Conservation (phyloP, 441 rosid species). For the Melastoma candidum region DNA sequence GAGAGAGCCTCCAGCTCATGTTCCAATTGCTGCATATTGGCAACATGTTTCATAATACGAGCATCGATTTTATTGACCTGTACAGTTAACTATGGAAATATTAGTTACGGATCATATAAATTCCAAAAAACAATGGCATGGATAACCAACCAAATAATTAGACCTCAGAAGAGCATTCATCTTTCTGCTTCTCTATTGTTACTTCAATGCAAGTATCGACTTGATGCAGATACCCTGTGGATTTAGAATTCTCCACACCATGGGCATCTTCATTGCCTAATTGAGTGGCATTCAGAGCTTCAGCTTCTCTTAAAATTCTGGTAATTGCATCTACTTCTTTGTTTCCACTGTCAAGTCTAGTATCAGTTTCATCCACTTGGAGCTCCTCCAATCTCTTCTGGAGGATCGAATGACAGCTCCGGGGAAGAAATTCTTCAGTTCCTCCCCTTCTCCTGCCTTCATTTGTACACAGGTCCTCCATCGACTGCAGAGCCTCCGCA, state of each 20-base stretch:
- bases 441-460: slow-evolving; percentile 72
- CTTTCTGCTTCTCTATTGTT: slow-evolving; percentile 77
- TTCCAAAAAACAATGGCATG: slow-evolving; percentile 2
- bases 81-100: slow-evolving; percentile 21
- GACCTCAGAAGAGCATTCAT: slow-evolving; percentile 73
- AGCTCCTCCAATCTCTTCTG: slow-evolving; percentile 65
- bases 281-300: slow-evolving; percentile 56
- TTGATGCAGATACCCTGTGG: slow-evolving; percentile 56
- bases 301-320: slow-evolving; percentile 70
- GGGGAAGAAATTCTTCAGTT: slow-evolving; percentile 24
- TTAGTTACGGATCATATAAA: slow-evolving; percentile 12
- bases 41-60: slow-evolving; percentile 52
- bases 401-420: slow-evolving; percentile 56
- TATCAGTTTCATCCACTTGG: slow-evolving; percentile 41
- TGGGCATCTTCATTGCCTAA: slow-evolving; percentile 57
- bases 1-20: slow-evolving; percentile 67
- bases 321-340: slow-evolving; percentile 66
- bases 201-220: slow-evolving; percentile 63
- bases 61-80: slow-evolving; percentile 92
- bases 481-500: slow-evolving; percentile 72
- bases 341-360: slow-evolving; percentile 28
- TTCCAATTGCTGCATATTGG: slow-evolving; percentile 81
- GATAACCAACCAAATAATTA: slow-evolving; percentile 4
- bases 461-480: slow-evolving; percentile 72
- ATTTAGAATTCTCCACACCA: slow-evolving; percentile 58